Base-by-base conservation (phyloP, 2,329 filamentous ascomycete genomes). In the Curvularia hawaiiensis region DNA sequence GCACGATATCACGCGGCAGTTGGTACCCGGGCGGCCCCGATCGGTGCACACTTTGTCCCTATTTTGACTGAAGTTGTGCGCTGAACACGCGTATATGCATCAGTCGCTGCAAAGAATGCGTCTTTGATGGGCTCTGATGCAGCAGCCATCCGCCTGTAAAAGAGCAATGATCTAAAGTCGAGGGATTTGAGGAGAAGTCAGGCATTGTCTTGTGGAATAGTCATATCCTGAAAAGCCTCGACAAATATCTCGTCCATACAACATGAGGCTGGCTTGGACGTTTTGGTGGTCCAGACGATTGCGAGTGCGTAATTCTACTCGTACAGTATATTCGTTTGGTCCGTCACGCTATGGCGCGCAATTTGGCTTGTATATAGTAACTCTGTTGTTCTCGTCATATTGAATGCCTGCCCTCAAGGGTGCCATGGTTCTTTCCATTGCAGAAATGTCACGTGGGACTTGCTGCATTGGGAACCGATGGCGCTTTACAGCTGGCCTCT, bases 1-100 rank as follows among this genome's bases (percentile, higher is more conserved):
- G 24, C 14, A 18, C 20, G 41, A 44, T 54, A 46, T 54, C 50
- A 57, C 44, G 45, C 54, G 31, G 44, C 11, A 26, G 45, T 20
- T 11, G 14, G 8, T 3, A 30, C 22, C 46, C 47, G 47, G 35
- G 33, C 28, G 4, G 40, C 30, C 10, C 50, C 39, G 43, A 39
- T 22, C 9, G n/a, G 24, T 12, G 31, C 3, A 10, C 12, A 33
- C 28, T 41, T 20, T 31, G 45, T 50, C 52, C 26, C 26, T 30
- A 12, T 31, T 11, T 28, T 6, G 3, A 39, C 33, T 8, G 24
- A 9, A 24, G 3, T 18, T 10, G 7, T 7, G 47, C 18, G 12
- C 3, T 28, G 14, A 33, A 5, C 22, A 16, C 33, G 40, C 35
- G 10, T 8, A 43, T 2, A 16, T 6, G 4, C 12, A 18, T 18